Evolutionary conservation across 345 rosid species (phyloP), one percentile per base, ranked within the genome.

Genomic region (Syzygium aromaticum): DNA sequence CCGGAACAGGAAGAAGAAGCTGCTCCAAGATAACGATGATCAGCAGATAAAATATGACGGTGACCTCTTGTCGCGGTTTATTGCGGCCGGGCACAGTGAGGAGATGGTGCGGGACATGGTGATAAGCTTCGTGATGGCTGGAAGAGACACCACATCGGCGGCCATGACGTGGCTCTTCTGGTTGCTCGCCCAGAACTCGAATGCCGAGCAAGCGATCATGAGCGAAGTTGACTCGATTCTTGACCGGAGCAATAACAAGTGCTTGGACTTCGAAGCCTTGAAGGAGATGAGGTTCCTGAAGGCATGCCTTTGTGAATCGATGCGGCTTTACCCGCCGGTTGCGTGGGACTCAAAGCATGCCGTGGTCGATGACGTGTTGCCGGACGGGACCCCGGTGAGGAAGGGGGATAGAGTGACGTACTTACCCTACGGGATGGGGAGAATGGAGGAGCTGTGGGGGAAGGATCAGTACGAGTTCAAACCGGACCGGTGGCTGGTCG

Each of bases 341-440:
- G 95, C 95, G 5, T 93, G 97, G 94, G 93, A 94, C 87, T 95
- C 96, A 8, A 96, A 95, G 90, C 93, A 92, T 61, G 94, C 97
- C 33, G 21, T 86, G 1, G 52, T 49, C 5, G 83, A 91, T 49
- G 96, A 95, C 86, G 8, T 89, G 54, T 89, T 96, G 89, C 96
- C 98, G 1, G 99, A 95, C 56, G 95, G 96, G 19, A 95, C 96
- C 15, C 25, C 10, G 0, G 94, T 96, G 51, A 91, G 84, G 86
- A 93, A 95, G 3, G 99, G 99, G 59, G 97, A 95, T 57, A 93
- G 99, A 80, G 99, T 96, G 21, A 96, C 98, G 5, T 96, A 93
- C 87, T 95, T 95, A 84, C 98, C 96, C 3, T 95, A 95, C 59
- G 99, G 98, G 27, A 95, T 95, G 99, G 98, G 99, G 85, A 92